phyloP scores from a whole-genome alignment of 2,329 filamentous ascomycete genomes.

The Ophidiomyces ophidiicola region DNA sequence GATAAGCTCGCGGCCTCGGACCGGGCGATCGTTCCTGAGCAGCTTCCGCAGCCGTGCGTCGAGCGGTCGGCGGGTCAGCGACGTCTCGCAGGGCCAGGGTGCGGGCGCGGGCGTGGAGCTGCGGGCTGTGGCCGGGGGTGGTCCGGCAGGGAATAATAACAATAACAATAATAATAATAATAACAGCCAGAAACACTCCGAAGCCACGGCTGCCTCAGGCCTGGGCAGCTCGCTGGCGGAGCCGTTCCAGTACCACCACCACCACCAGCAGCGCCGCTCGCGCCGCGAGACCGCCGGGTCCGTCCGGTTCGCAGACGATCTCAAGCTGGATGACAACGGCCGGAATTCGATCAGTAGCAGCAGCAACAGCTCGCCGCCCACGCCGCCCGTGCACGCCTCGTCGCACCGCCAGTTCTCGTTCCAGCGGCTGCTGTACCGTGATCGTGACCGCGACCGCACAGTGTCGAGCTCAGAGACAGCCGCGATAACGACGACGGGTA shows the following conservation, averaged over 20 bases:
- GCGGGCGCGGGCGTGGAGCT: not conserved
- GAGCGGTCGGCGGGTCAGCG: constrained; percentile 21
- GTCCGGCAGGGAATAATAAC: not conserved
- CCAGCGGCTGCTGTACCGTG: constrained; percentile 63
- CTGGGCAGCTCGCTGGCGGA: no score
- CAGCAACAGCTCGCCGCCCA: constrained; percentile 21
- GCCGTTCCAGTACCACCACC: constrained; percentile 6
- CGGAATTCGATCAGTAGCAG: no score
- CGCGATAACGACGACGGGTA: not conserved
- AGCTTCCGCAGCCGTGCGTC: constrained; percentile 30
- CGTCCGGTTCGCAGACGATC: constrained; percentile 9
- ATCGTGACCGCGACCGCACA: constrained; percentile 15
- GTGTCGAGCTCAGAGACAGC: not conserved
- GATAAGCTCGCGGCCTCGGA: constrained; percentile 22
- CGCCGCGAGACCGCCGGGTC: constrained; percentile 31
- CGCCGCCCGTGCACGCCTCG: constrained; percentile 35
- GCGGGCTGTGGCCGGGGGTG: not conserved
- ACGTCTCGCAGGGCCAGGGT: not conserved
- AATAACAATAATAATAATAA: no score
- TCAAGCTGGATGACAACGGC: constrained; percentile 14
- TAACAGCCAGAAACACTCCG: no score
- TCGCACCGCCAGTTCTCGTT: constrained; percentile 81
- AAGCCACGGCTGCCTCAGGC: no score
- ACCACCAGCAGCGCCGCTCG: constrained; percentile 11
- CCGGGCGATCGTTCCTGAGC: constrained; percentile 28